These are phyloP conservation scores for Rhynchosporium agropyri DNA, from an alignment of 2,329 filamentous ascomycete species.

Conservation along the genomic window DNA sequence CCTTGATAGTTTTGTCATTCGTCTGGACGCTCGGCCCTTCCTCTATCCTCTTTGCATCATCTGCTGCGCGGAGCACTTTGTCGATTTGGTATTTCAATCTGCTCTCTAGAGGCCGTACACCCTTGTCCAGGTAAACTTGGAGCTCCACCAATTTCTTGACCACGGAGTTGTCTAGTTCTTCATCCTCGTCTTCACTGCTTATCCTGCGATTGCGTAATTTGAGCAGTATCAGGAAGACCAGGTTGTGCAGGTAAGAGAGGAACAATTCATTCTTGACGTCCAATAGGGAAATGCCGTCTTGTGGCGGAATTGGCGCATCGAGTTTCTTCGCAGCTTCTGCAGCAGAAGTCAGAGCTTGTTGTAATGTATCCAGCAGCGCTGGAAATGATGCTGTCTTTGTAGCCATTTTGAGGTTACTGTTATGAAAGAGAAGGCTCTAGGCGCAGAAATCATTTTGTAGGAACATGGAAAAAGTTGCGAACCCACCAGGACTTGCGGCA, in stretches of 20 bases:
- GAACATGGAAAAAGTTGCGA: background rate
- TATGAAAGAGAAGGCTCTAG: background rate
- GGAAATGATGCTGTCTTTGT: constrained; percentile 51
- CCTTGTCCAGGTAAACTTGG: constrained; percentile 90
- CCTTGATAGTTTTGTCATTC: constrained; percentile 21
- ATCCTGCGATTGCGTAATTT: constrained; percentile 65
- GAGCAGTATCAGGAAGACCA: constrained; percentile 83
- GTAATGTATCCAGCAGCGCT: constrained; percentile 56
- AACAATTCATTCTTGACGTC: constrained; percentile 98
- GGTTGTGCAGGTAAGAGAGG: constrained; percentile 91
- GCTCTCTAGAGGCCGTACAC: constrained; percentile 85
- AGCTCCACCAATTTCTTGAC: constrained; percentile 88
- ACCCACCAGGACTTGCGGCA: background rate
- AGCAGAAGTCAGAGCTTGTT: constrained; percentile 59
- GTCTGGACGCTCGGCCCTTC: constrained; percentile 45
- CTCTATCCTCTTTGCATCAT: constrained; percentile 53
- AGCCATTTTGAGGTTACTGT: constrained; percentile 46
- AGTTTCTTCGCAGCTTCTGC: constrained; percentile 68
- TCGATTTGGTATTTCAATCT: constrained; percentile 95
- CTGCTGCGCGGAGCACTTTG: constrained; percentile 85
- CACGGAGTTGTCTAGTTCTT: constrained; percentile 63
- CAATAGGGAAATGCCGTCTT: constrained; percentile 89
- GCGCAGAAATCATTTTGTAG: no score
- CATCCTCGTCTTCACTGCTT: constrained; percentile 44
- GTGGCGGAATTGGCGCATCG: constrained; percentile 67